These are phyloP conservation scores for Triglochin maritima DNA, from an alignment of 106 monocot genomes.

Conservation along the genomic window DNA sequence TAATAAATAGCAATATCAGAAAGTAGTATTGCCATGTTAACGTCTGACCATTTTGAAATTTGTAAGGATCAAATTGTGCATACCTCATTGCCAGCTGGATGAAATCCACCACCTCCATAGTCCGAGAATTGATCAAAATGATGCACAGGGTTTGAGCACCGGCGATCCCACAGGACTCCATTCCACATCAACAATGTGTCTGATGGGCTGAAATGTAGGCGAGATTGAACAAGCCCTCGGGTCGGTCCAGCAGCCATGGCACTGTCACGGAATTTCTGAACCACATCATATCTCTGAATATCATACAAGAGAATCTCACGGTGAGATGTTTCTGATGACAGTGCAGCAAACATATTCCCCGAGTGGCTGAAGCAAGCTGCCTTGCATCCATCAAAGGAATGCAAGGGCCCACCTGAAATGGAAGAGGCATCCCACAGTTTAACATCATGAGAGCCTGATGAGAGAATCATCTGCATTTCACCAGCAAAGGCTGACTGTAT, in stretches of 20 bases:
- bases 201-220: conserved; percentile 80
- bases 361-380: conserved; percentile 81
- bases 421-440: conserved; percentile 78
- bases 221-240: conserved; percentile 44
- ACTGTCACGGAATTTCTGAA: conserved; percentile 42
- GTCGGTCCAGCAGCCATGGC: conserved; percentile 18
- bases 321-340: conserved; percentile 42
- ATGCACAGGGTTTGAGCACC: conserved; percentile 51
- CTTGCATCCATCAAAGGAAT: conserved; percentile 93
- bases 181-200: conserved; percentile 92
- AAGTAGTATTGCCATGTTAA: background rate
- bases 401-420: conserved; percentile 53
- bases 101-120: conserved; percentile 95
- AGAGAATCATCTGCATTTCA: conserved; percentile 52
- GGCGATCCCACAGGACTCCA: conserved; percentile 82
- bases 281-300: conserved; percentile 54
- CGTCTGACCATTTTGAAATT: too few species aligned
- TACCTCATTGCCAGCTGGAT: conserved; percentile 98
- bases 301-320: conserved; percentile 89
- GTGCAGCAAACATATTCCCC: conserved; percentile 61
- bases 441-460: conserved; percentile 60
- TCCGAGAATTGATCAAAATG: conserved; percentile 96
- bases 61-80: background rate
- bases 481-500: conserved; percentile 52
- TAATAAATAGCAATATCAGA: too few species aligned